Evolutionary conservation across 2,329 filamentous ascomycete genomes (phyloP), one percentile per base, ranked within the genome.

Genomic region (Uncinocarpus reesii): DNA sequence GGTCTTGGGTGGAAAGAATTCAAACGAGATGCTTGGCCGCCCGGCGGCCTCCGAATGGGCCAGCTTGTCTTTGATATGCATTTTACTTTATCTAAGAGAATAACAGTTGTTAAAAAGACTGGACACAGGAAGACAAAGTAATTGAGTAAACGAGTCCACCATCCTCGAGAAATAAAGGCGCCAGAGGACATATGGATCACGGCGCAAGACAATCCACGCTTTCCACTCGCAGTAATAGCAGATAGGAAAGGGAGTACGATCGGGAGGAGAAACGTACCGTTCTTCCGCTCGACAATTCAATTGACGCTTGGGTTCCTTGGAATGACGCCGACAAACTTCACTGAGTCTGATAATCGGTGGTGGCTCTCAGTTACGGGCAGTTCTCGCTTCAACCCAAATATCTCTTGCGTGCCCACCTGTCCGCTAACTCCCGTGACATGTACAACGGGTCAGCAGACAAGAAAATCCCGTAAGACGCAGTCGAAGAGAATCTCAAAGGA

Each of bases 1-100:
- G 3, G 92, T 98, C 74, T 98, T 98, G 32, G 92, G 92, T 44
- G 92, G 92, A 71, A 98, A 98, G 76, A 95, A 98, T 69, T 98
- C 92, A 73, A 98, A 98, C 52, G 92, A 98, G 75, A 95, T 95
- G 63, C 88, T 92, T 50, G 89, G 84, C 61, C 84, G 79, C 64
- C 81, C 80, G 61, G 82, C 80, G 71, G 78, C 77, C 69, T 88
- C 80, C 68, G 89, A 82, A 59, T 90, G 84, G 58, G 79, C 75
- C 61, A 98, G 77, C 76, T 95, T 95, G 60, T 92, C 81, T 58
- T 83, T 86, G 76, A 98, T 90, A 71, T 96, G 92, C 90, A 98
- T 96, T 56, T 64, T 82, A 76, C 55, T 15, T 21, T 53, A 54
- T 41, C 45, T 47, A 13, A 10, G 21, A 29, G 16, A 15, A n/a